Evolutionary conservation across 805 yeast species (phyloP), one percentile per base, ranked within the genome.

Genomic region (Tetrapisispora phaffii): DNA sequence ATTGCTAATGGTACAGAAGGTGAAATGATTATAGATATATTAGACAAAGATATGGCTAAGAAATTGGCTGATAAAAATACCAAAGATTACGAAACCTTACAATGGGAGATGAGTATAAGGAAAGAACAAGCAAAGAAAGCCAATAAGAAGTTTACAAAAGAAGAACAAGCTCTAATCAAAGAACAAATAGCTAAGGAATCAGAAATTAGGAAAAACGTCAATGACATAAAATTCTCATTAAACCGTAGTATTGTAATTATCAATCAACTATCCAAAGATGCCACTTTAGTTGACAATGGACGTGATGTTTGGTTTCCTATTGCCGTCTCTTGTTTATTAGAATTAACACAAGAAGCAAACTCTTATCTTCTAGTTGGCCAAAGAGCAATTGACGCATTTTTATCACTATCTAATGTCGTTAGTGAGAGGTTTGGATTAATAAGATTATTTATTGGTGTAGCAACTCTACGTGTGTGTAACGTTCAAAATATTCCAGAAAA

Each of bases 21-120:
- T 2, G 80, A 75, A 39, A 60, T 82, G 44, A 93, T 83, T 2
- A 64, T 79, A 17, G 79, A 85, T 56, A 77, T 85, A 5, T 62
- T 85, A 41, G 74, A 72, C 32, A 57, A 58, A 23, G 66, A 66
- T 45, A 74, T 70, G 56, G 65, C 68, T 13, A 67, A 69, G 28
- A 64, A 65, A 29, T 68, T 66, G 4, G 77, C 78, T 13, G 77
- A 77, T 57, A 85, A 84, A 59, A 85, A 85, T 59, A 68, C 85
- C 1, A 88, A 81, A 58, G 96, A 88, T 56, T 86, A 86, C 55
- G 95, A 83, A 55, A 83, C 89, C 2, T 67, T 76, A 47, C 79
- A 85, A 60, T 90, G 97, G 97, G 98, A 93, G 59, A 88, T 82
- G 53, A 75, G 76, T 42, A 74, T 93, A 28, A 77, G 90, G 55